Conservation (phyloP, 2,329 filamentous ascomycete species). For the Cladosporium austrohemisphaericum region DNA sequence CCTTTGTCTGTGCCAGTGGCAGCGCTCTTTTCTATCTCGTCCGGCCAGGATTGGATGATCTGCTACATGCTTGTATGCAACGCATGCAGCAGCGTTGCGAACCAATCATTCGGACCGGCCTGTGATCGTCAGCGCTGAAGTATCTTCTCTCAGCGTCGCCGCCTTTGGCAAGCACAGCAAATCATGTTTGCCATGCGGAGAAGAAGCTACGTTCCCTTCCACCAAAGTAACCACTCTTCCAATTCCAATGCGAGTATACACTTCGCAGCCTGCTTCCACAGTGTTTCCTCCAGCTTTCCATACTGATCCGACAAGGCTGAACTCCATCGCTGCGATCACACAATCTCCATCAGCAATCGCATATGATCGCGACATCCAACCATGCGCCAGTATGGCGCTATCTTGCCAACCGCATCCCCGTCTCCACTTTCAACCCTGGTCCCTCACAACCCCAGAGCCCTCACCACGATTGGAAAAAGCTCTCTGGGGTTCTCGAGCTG, state of each 20-base stretch:
- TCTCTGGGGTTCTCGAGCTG: neutral
- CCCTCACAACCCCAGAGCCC: no score
- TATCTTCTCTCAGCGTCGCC: neutral
- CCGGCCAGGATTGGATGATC: neutral
- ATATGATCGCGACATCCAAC: conserved; percentile 4
- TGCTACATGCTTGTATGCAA: neutral
- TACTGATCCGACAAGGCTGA: no score
- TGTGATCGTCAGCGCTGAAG: neutral
- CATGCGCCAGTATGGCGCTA: conserved; percentile 4
- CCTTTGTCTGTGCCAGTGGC: conserved; percentile 1
- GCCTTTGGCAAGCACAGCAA: neutral
- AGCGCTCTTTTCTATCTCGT: neutral
- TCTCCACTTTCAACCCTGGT: conserved; percentile 1
- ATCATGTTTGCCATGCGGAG: conserved; percentile 5
- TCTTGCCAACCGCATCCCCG: conserved; percentile 11
- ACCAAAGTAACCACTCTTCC: no score
- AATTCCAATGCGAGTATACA: no score
- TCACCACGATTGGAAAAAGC: neutral
- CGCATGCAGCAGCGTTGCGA: neutral
- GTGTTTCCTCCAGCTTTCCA: no score
- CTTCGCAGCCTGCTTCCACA: neutral
- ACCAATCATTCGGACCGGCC: neutral
- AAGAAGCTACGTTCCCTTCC: conserved; percentile 7
- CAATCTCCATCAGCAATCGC: conserved; percentile 8
- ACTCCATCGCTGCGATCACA: neutral